Conservation (phyloP, 2,329 filamentous ascomycete genomes). For the Fusarium sulawesiense region DNA sequence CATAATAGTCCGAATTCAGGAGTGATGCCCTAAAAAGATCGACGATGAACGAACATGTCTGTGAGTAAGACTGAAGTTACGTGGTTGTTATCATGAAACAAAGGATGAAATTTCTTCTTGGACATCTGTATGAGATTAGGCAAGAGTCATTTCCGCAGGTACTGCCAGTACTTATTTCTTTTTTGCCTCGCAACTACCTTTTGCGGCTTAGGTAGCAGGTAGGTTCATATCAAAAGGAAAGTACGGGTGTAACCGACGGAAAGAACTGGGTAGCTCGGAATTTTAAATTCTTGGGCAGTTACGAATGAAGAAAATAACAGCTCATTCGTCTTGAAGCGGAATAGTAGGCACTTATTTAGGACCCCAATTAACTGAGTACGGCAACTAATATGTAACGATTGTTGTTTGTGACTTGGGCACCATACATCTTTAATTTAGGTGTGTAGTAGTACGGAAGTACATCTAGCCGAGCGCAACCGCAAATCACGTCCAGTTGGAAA, state of each 20-base stretch:
- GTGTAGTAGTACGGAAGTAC: constrained; percentile 17
- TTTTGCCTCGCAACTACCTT: background rate
- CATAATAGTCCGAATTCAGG: constrained; percentile 1
- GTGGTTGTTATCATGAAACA: background rate
- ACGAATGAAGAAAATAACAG: background rate
- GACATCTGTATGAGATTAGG: background rate
- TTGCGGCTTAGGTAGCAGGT: background rate
- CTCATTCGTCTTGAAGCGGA: background rate
- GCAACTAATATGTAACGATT: constrained; percentile 4
- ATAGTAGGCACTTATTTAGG: background rate
- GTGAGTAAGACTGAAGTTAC: background rate
- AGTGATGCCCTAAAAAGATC: constrained; percentile 18
- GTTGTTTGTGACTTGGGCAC: background rate
- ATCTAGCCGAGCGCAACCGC: constrained; percentile 29
- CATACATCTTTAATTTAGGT: background rate
- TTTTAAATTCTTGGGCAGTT: background rate
- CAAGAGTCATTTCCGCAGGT: background rate
- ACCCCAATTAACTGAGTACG: background rate
- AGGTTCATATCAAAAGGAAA: background rate
- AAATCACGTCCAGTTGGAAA: constrained; percentile 8
- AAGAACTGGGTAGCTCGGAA: background rate
- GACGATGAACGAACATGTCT: background rate
- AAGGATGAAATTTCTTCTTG: background rate
- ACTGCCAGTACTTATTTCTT: background rate
- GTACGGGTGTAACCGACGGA: background rate